A percentile compares a stretch with the other conserved stretches of the same genome.
phyloP scores from a whole-genome alignment of 1,139 yeast genomes.

The Suhomyces choctaworum region DNA sequence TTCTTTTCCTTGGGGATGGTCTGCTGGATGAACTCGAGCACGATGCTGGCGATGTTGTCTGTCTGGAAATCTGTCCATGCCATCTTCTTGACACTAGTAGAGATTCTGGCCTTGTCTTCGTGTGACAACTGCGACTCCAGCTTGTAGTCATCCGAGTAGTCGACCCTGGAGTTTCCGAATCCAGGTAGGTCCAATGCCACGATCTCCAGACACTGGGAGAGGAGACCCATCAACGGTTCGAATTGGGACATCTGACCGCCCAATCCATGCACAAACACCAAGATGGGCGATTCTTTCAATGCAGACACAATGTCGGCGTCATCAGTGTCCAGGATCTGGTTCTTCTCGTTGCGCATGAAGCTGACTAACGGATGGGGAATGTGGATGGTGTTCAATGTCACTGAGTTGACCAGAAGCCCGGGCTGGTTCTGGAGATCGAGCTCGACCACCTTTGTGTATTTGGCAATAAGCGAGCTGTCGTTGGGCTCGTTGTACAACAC shows the following conservation, averaged over 20 bases:
- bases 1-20: constrained; percentile 45
- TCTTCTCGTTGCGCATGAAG: constrained; percentile 44
- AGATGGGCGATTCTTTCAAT: constrained; percentile 53
- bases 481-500: constrained; percentile 49
- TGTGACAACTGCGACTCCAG: constrained; percentile 26
- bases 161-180: constrained; percentile 56
- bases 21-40: constrained; percentile 41
- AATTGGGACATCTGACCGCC: constrained; percentile 81
- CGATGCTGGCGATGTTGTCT: constrained; percentile 47
- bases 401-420: constrained; percentile 30
- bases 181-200: constrained; percentile 74
- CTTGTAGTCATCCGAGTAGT: constrained; percentile 20
- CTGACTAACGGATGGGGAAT: constrained; percentile 56
- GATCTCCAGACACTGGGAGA: constrained; percentile 66
- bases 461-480: constrained; percentile 56
- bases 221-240: constrained; percentile 61
- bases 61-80: constrained; percentile 47
- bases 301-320: constrained; percentile 33
- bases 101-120: constrained; percentile 31
- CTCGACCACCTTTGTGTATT: constrained; percentile 41
- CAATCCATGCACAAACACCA: constrained; percentile 68
- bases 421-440: constrained; percentile 31
- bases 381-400: constrained; percentile 45
- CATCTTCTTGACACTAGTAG: constrained; percentile 34
- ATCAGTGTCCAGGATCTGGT: constrained; percentile 19